Conservation (phyloP, 805 yeast genomes). For the Yarrowia divulgata region DNA sequence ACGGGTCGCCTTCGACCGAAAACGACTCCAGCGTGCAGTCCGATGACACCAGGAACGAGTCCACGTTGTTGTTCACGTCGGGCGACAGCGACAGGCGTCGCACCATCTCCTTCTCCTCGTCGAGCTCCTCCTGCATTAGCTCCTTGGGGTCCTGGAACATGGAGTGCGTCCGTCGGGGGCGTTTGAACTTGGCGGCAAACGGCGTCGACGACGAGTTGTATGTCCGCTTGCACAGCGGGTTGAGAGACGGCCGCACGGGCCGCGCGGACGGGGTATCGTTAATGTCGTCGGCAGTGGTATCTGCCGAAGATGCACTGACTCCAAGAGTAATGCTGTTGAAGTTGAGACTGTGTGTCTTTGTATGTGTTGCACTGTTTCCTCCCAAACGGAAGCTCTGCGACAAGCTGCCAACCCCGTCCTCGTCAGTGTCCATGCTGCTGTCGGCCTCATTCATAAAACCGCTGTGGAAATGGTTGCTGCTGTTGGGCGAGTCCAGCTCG, state of each 20-base stretch:
- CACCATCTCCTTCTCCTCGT: conserved; percentile 48
- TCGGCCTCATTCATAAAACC: conserved; percentile 26
- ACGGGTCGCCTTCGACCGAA: conserved; percentile 61
- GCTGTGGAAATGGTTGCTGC: background rate
- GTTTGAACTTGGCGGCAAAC: conserved; percentile 37
- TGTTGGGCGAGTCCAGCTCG: conserved; percentile 25
- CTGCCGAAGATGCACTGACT: background rate
- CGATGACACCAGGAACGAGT: conserved; percentile 43
- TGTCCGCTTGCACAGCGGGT: conserved; percentile 28
- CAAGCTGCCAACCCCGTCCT: conserved; percentile 2
- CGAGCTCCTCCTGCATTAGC: conserved; percentile 52
- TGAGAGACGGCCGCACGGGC: conserved; percentile 26
- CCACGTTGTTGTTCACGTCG: conserved; percentile 42
- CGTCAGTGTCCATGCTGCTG: conserved; percentile 36
- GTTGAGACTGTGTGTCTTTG: background rate
- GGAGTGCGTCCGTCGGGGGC: conserved; percentile 65
- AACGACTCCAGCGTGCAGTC: conserved; percentile 54
- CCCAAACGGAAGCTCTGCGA: conserved; percentile 27
- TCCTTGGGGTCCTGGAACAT: conserved; percentile 69
- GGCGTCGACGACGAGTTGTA: conserved; percentile 35
- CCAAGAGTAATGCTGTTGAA: conserved; percentile 3
- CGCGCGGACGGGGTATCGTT: conserved; percentile 25
- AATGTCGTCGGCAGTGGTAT: conserved; percentile 1
- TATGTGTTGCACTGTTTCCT: background rate
- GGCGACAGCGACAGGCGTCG: conserved; percentile 43